Evolutionary conservation across 2,329 filamentous ascomycete genomes (phyloP), one percentile per base, ranked within the genome.

Genomic region (Leptographium galeiforme): DNA sequence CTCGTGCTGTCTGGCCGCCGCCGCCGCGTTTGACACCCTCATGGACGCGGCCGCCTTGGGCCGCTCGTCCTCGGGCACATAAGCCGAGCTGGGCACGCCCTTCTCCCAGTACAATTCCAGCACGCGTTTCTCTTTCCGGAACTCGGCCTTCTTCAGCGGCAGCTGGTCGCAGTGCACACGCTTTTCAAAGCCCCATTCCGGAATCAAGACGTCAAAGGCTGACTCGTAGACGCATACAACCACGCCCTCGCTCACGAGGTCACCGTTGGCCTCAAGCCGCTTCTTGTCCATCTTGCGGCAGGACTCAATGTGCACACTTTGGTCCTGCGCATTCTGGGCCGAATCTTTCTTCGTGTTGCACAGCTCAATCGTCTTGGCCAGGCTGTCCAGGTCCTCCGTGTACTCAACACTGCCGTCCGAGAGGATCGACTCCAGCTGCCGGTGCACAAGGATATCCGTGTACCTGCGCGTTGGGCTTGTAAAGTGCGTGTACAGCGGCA

Each of bases 271-370:
- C 61, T 94, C 87, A 66, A 89, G 84, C 60, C 87, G 83, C 69
- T 85, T 87, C 73, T 87, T 89, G 71, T 97, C 90, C 87, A 98
- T 96, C 62, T 82, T 84, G 61, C 93, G 86, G 75, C 93, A 98
- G 6, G 91, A 89, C 67, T 97, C 93, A 58, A 98, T 96, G 71
- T 98, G 93, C 50, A 98, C 89, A 68, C 93, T 97, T 72, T 98
- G 93, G 68, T 98, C 93, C 68, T 98, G 93, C 14, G 93, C 93
- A 63, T 89, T 93, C 71, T 95, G 91, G 1, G 93, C 89, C 13
- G 90, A 97, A 66, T 98, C 93, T 70, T 97, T 98, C 82, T 97
- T 98, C 65, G 87, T 95, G 74, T 98, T 98, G 77, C 89, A 95
- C 61, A 88, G 82, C 69, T 98, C 93, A 10, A 90, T 87, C 50